A percentile compares a stretch with the other conserved stretches of the same genome.
phyloP scores from a whole-genome alignment of 805 yeast species.

The Metschnikowia lunata region DNA sequence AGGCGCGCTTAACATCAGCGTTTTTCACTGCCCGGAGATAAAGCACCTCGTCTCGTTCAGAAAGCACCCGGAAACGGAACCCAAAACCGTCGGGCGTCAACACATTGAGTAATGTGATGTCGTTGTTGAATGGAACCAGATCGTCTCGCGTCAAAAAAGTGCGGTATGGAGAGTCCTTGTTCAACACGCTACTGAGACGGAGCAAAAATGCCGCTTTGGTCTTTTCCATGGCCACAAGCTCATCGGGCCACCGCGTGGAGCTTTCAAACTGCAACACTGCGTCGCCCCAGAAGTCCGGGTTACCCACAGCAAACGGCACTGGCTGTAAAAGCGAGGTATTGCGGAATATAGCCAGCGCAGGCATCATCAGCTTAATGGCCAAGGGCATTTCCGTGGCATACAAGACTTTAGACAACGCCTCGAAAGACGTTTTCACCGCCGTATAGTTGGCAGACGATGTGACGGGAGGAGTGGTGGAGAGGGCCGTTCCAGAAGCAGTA shows the following conservation, averaged over 20 bases:
- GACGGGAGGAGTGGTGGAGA: constrained; percentile 50
- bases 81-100: constrained; percentile 89
- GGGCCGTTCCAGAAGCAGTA: constrained; percentile 48
- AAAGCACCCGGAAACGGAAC: constrained; percentile 67
- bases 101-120: constrained; percentile 55
- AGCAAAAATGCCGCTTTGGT: constrained; percentile 87
- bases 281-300: constrained; percentile 76
- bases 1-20: constrained; percentile 55
- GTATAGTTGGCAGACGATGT: constrained; percentile 26
- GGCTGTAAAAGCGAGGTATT: constrained; percentile 76
- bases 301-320: constrained; percentile 70
- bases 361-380: constrained; percentile 62
- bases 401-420: constrained; percentile 45
- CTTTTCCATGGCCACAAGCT: constrained; percentile 74
- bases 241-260: constrained; percentile 95
- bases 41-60: constrained; percentile 78
- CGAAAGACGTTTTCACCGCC: constrained; percentile 41
- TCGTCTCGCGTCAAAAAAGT: constrained; percentile 63
- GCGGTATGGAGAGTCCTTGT: constrained; percentile 50
- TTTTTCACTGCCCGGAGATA: constrained; percentile 69
- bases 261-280: constrained; percentile 83
- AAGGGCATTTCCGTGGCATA: constrained; percentile 58
- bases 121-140: constrained; percentile 59
- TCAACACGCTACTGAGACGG: constrained; percentile 49
- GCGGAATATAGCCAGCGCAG: constrained; percentile 72